Evolutionary conservation across 2,329 filamentous ascomycete species (phyloP).

Genomic region (Monilinia fructigena): DNA sequence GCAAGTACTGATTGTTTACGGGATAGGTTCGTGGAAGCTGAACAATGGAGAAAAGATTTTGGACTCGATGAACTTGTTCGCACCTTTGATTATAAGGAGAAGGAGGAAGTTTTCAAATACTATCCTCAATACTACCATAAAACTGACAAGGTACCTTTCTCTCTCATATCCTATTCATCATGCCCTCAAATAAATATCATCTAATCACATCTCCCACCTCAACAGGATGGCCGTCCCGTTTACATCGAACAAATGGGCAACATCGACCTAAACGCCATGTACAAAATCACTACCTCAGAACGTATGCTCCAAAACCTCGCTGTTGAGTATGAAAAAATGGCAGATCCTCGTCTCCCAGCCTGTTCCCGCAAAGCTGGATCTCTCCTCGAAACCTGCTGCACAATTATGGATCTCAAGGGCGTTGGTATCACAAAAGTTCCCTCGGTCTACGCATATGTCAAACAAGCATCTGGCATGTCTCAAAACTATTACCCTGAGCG

Average conservation of each 20-base stretch:
- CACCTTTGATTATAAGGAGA: constrained; percentile 85
- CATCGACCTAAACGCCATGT: constrained; percentile 85
- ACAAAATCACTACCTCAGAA: constrained; percentile 87
- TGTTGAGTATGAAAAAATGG: constrained; percentile 94
- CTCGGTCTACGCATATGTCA: constrained; percentile 85
- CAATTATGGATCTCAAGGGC: constrained; percentile 96
- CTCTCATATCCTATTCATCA: not conserved
- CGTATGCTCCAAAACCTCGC: constrained; percentile 97
- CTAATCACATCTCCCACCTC: not conserved
- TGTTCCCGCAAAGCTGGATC: constrained; percentile 89
- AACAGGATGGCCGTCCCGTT: constrained; percentile 86
- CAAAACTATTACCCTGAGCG: constrained; percentile 99
- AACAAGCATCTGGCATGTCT: constrained; percentile 80
- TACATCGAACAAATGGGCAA: constrained; percentile 97
- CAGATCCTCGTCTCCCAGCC: constrained; percentile 88
- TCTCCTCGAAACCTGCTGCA: constrained; percentile 96
- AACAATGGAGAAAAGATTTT: constrained; percentile 88
- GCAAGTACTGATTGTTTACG: constrained; percentile 25
- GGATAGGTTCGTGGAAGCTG: constrained; percentile 80
- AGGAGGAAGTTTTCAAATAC: constrained; percentile 78
- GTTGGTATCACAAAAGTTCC: constrained; percentile 79
- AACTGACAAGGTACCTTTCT: constrained; percentile 68
- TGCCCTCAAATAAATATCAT: not conserved
- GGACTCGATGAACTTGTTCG: constrained; percentile 78
- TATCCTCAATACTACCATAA: constrained; percentile 99